Evolutionary conservation across 345 rosid genomes (phyloP).

Genomic region (Acer campestre): DNA sequence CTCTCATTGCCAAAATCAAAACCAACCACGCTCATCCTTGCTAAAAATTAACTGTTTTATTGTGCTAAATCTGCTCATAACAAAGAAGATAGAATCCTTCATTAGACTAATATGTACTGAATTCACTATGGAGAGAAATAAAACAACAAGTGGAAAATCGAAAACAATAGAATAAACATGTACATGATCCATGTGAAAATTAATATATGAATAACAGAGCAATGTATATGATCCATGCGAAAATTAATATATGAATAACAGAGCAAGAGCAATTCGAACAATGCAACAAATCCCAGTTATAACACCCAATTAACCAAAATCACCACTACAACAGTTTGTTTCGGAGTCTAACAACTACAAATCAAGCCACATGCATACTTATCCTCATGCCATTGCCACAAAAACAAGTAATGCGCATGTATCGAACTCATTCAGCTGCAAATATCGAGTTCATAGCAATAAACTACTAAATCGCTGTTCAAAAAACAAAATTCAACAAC

Average conservation of each 20-base stretch:
- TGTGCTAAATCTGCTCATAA: constrained; percentile 7
- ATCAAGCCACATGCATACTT: neutral
- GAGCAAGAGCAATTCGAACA: neutral
- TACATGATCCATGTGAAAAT: neutral
- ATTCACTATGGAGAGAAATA: neutral
- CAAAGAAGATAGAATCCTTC: neutral
- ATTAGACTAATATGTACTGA: neutral
- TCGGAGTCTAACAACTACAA: neutral
- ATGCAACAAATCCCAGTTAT: neutral
- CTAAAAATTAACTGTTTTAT: constrained; percentile 7
- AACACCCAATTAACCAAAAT: neutral
- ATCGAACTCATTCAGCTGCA: neutral
- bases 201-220: neutral
- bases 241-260: neutral
- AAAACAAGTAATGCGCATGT: neutral
- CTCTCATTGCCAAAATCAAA: constrained; percentile 98
- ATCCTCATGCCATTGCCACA: neutral
- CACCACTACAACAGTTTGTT: neutral
- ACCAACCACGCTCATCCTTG: constrained; percentile 93
- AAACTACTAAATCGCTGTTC: neutral
- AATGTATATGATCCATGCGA: neutral
- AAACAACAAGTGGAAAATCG: neutral
- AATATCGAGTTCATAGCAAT: neutral
- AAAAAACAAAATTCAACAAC: neutral
- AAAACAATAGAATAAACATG: neutral